These are phyloP conservation scores for Cyberlindnera xylosilytica DNA, from an alignment of 805 yeast species.

Conservation along the genomic window DNA sequence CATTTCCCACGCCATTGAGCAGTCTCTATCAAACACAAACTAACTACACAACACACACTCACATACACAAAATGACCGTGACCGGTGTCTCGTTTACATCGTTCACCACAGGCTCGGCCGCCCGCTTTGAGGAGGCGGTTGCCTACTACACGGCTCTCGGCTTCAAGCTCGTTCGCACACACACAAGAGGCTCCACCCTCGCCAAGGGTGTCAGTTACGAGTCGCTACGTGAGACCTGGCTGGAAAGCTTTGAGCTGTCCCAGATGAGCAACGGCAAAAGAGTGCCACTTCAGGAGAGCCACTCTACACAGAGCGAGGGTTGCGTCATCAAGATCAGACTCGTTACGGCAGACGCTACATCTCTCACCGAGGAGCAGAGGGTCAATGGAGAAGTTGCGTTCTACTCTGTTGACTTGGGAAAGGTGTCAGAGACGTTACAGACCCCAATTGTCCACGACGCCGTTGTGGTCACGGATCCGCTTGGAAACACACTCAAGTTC, in stretches of 20 bases:
- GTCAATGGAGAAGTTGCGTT: slow-evolving; percentile 36
- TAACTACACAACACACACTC: too few relatives aligned
- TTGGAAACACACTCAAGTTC: slow-evolving; percentile 50
- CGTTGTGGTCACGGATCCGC: slow-evolving; percentile 50
- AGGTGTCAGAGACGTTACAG: slow-evolving; percentile 24
- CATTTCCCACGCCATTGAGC: too few relatives aligned
- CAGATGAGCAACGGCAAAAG: slow-evolving; percentile 58
- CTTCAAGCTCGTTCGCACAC: slow-evolving; percentile 56
- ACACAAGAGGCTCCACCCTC: slow-evolving; percentile 45
- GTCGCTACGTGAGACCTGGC: slow-evolving; percentile 69
- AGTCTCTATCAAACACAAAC: too few relatives aligned
- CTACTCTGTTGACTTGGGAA: slow-evolving; percentile 38
- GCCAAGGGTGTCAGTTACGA: slow-evolving; percentile 57
- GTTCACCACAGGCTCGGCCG: slow-evolving; percentile 51
- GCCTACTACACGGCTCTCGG: slow-evolving; percentile 62
- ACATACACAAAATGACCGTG: slow-evolving; percentile 18
- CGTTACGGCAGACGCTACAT: slow-evolving; percentile 17
- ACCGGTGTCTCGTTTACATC: slow-evolving; percentile 55
- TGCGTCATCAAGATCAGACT: slow-evolving; percentile 47
- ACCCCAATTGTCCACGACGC: slow-evolving; percentile 16
- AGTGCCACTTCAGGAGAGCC: slow-evolving; percentile 45
- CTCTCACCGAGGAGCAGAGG: slow-evolving; percentile 27
- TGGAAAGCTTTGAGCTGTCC: slow-evolving; percentile 63
- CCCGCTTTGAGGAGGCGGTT: slow-evolving; percentile 43
- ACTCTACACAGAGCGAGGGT: slow-evolving; percentile 41